These are phyloP conservation scores for Calonectria leucothoes DNA, from an alignment of 2,329 filamentous ascomycete species.

Conservation along the genomic window DNA sequence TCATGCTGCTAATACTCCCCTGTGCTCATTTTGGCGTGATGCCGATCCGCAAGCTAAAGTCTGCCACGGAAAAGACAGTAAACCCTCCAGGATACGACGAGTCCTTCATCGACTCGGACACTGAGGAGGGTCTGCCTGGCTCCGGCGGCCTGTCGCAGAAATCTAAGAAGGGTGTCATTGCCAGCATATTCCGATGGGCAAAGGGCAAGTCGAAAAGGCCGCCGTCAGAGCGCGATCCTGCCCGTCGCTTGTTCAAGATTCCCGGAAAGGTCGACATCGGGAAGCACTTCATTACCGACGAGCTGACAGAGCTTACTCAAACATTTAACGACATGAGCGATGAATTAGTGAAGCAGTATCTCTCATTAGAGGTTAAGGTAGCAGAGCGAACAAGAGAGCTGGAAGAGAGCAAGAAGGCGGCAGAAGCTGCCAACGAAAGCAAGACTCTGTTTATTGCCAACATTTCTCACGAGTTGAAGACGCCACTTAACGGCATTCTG, in stretches of 20 bases:
- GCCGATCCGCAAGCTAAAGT: slow-evolving; percentile 81
- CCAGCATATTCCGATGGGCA: slow-evolving; percentile 51
- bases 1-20: slow-evolving; percentile 79
- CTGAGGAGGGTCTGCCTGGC: slow-evolving; percentile 53
- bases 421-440: slow-evolving; percentile 94
- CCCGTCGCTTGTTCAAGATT: slow-evolving; percentile 79
- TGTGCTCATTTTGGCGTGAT: slow-evolving; percentile 84
- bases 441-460: slow-evolving; percentile 99
- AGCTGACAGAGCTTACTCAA: slow-evolving; percentile 82
- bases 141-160: slow-evolving; percentile 57
- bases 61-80: slow-evolving; percentile 80
- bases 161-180: slow-evolving; percentile 57
- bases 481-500: slow-evolving; percentile 93
- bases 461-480: slow-evolving; percentile 89
- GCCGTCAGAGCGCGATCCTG: slow-evolving; percentile 50
- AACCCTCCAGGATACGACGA: slow-evolving; percentile 71
- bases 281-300: slow-evolving; percentile 83
- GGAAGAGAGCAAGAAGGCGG: slow-evolving; percentile 89
- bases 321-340: slow-evolving; percentile 97
- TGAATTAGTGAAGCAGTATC: slow-evolving; percentile 88
- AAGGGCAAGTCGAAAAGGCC: slow-evolving; percentile 46
- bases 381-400: slow-evolving; percentile 84
- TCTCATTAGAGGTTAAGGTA: slow-evolving; percentile 85
- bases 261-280: slow-evolving; percentile 83
- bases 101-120: slow-evolving; percentile 55